Percentiles rank a stretch among this genome's conserved stretches.
These are phyloP conservation scores for Venturia aucupariae DNA, from an alignment of 2,329 filamentous ascomycete genomes.

Conservation along the genomic window DNA sequence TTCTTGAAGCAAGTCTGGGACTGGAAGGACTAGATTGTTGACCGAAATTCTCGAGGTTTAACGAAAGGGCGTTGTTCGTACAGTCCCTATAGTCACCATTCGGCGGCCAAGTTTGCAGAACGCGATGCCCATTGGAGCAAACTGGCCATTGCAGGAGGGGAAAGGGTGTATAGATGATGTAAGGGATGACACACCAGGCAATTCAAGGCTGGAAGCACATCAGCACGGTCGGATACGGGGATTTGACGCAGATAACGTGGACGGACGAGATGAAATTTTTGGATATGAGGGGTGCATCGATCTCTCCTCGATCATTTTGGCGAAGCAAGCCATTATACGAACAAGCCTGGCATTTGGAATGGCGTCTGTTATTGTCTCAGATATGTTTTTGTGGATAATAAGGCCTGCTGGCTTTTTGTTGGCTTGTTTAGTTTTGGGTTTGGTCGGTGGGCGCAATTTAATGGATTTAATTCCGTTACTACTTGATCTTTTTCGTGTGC, in stretches of 20 bases:
- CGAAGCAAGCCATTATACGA: not conserved
- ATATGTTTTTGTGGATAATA: not conserved
- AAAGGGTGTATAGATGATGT: not conserved
- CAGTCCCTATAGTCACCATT: not conserved
- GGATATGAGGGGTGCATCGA: not conserved
- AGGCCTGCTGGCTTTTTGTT: not conserved
- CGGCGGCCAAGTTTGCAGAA: not conserved
- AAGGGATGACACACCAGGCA: not conserved
- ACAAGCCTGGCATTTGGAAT: not conserved
- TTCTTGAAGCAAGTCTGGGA: slow-evolving; percentile 95
- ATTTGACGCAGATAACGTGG: not conserved
- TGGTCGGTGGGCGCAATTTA: not conserved
- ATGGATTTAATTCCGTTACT: not conserved
- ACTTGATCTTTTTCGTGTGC: not conserved
- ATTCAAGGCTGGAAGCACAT: not conserved
- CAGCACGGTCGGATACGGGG: not conserved
- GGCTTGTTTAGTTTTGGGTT: not conserved
- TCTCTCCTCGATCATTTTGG: not conserved
- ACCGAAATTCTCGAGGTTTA: not conserved
- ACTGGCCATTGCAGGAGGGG: not conserved
- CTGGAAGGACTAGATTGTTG: slow-evolving; percentile 60
- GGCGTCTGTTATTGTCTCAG: not conserved
- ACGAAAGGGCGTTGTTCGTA: not conserved
- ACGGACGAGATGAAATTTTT: not conserved
- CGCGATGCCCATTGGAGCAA: not conserved